Percentiles rank a stretch among this genome's conserved stretches.
Evolutionary conservation across 129 eudicot genomes (phyloP).

Genomic region (Dittrichia graveolens): DNA sequence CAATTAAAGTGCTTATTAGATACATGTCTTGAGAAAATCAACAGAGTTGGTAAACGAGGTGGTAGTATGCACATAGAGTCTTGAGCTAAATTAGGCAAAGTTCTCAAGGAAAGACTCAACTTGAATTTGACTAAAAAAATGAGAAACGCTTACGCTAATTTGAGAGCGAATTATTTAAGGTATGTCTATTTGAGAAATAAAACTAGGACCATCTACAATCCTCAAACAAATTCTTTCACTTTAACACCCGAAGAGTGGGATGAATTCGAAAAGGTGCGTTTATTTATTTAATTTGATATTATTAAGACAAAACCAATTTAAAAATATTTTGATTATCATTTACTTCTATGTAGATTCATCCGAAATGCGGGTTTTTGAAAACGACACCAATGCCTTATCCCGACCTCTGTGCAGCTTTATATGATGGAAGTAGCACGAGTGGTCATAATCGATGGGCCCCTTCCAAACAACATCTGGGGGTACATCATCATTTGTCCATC

Average conservation of each 20-base stretch:
- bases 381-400: not conserved
- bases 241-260: not conserved
- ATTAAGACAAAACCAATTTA: not conserved
- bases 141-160: not conserved
- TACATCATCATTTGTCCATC: not conserved
- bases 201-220: not conserved
- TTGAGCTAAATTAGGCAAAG: no score
- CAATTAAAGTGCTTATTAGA: no score
- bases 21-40: no score
- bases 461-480: not conserved
- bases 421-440: not conserved
- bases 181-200: slow-evolving; percentile 6
- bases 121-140: not conserved
- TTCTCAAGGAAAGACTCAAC: no score
- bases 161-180: not conserved
- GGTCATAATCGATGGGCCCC: not conserved
- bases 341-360: not conserved
- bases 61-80: no score
- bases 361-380: not conserved
- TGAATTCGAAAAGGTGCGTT: not conserved
- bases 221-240: not conserved
- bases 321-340: not conserved
- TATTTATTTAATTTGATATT: not conserved
- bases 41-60: no score
- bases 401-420: not conserved